phyloP scores from a whole-genome alignment of 176 grass and related monocot species.

The Avena sativa region DNA sequence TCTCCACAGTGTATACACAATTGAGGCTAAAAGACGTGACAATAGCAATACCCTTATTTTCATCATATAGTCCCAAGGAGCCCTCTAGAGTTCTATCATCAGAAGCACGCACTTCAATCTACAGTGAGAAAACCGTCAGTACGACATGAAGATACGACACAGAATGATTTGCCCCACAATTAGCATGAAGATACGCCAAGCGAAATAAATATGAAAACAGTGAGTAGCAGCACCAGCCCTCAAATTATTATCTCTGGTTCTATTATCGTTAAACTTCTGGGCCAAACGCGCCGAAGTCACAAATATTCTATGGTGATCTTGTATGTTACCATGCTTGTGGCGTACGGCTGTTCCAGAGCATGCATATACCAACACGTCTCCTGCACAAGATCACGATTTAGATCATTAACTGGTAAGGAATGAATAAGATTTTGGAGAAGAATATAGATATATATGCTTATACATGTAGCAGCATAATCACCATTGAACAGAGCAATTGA shows the following conservation, averaged over 20 bases:
- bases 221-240: neutral
- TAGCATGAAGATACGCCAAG: neutral
- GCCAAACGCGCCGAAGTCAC: neutral
- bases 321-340: neutral
- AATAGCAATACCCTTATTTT: neutral
- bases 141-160: neutral
- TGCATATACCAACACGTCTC: neutral
- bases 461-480: too few species aligned
- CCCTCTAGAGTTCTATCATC: neutral
- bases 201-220: neutral
- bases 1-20: neutral
- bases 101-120: neutral
- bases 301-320: neutral
- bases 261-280: neutral
- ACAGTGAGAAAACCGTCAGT: neutral
- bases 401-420: neutral
- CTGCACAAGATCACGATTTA: neutral
- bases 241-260: neutral
- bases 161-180: neutral
- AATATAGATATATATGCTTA: neutral
- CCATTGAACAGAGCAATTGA: too few species aligned
- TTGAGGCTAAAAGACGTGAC: neutral
- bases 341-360: neutral
- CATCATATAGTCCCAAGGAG: neutral
- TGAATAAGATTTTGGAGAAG: neutral